phyloP scores from a whole-genome alignment of 352 stramenopile species.

The Globisporangium yorkense region DNA sequence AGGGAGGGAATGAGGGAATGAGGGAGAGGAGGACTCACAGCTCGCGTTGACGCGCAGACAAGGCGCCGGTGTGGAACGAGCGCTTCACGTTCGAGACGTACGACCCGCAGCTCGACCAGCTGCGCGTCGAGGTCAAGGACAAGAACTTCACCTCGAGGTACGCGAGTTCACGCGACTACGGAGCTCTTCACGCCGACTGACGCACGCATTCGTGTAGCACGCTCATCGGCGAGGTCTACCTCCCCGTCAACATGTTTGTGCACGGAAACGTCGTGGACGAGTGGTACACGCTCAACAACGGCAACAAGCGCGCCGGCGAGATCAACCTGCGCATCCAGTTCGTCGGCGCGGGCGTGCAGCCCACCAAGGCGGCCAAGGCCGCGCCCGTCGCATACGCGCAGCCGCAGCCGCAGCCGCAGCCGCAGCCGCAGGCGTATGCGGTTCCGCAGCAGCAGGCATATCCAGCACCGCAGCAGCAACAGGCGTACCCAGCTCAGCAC shows the following conservation, averaged over 20 bases:
- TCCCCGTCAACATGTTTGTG: conserved; percentile 74
- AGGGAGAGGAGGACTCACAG: too few relatives aligned
- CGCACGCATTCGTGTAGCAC: conserved; percentile 18
- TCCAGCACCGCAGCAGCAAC: too few relatives aligned
- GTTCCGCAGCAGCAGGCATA: conserved; percentile 4
- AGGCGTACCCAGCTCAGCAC: conserved; percentile 25
- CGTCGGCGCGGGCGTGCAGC: conserved; percentile 17
- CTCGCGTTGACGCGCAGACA: conserved; percentile 23
- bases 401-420: neutral
- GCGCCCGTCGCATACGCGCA: conserved; percentile 15
- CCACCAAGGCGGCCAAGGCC: neutral
- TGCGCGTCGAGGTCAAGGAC: conserved; percentile 77
- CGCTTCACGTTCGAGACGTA: conserved; percentile 75
- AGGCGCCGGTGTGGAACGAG: conserved; percentile 76
- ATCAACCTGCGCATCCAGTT: conserved; percentile 82
- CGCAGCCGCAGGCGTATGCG: conserved; percentile 19
- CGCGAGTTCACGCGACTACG: neutral
- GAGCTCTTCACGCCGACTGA: neutral
- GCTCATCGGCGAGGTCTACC: conserved; percentile 65
- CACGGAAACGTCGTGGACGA: conserved; percentile 62
- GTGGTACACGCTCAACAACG: conserved; percentile 78
- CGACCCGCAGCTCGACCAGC: conserved; percentile 66
- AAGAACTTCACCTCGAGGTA: conserved; percentile 75
- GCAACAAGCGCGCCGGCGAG: conserved; percentile 48
- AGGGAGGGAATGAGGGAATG: too few relatives aligned